phyloP scores from a whole-genome alignment of 75 land plant species.

The Adiantum capillusveneris region DNA sequence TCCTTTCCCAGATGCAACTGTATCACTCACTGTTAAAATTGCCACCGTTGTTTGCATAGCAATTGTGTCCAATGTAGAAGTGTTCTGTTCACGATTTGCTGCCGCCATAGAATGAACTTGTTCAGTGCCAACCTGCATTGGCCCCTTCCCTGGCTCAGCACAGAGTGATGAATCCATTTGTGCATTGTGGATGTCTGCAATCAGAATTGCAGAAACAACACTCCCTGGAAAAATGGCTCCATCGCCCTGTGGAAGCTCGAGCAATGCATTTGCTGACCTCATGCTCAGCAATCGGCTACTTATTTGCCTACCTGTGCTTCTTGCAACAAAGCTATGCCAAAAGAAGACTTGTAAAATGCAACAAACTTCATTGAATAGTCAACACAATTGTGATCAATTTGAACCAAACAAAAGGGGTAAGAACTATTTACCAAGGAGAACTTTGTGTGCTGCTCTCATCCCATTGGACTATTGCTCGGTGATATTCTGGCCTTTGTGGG shows the following conservation, averaged over 20 bases:
- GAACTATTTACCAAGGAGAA: conserved; percentile 51
- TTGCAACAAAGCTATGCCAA: conserved; percentile 72
- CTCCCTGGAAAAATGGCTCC: conserved; percentile 52
- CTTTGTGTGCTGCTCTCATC: conserved; percentile 48
- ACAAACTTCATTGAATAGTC: too few relatives aligned
- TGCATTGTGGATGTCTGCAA: conserved; percentile 53
- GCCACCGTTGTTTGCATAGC: conserved; percentile 40
- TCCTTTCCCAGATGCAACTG: conserved; percentile 83
- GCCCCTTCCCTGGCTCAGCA: too few relatives aligned
- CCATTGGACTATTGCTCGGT: conserved; percentile 70
- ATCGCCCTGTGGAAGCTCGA: conserved; percentile 64
- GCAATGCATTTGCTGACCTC: conserved; percentile 88
- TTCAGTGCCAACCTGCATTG: too few relatives aligned
- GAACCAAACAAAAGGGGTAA: too few relatives aligned
- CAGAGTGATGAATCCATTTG: neutral
- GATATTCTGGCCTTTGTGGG: conserved; percentile 65
- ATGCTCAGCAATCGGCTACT: conserved; percentile 91
- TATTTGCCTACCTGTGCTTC: conserved; percentile 80
- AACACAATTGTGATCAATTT: too few relatives aligned
- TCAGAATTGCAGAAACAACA: conserved; percentile 55
- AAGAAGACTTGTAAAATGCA: neutral
- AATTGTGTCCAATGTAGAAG: too few relatives aligned
- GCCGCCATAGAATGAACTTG: too few relatives aligned
- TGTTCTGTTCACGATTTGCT: too few relatives aligned
- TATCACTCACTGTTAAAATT: conserved; percentile 92